Percentiles rank a stretch among this genome's conserved stretches.
These are phyloP conservation scores for Wickerhamomyces silvicola DNA, from an alignment of 805 yeast genomes.

Conservation along the genomic window DNA sequence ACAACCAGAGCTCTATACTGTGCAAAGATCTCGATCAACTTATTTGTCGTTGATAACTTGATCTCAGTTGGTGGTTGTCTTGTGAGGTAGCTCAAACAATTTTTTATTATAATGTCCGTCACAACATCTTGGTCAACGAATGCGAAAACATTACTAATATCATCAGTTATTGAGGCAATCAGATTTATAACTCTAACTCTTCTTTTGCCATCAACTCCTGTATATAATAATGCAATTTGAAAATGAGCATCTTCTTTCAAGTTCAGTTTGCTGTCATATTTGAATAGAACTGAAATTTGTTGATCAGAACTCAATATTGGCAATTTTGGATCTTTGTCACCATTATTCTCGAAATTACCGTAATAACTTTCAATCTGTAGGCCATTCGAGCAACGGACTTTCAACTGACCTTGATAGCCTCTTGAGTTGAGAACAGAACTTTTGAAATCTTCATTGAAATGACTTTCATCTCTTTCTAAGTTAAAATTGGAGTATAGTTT, in stretches of 20 bases:
- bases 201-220: constrained; percentile 68
- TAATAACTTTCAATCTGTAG: constrained; percentile 73
- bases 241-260: constrained; percentile 76
- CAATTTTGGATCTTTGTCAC: constrained; percentile 56
- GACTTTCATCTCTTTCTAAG: constrained; percentile 61
- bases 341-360: constrained; percentile 42
- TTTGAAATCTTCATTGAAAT: constrained; percentile 55
- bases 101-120: constrained; percentile 46
- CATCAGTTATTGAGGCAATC: constrained; percentile 74
- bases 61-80: constrained; percentile 40
- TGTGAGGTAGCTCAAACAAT: constrained; percentile 34
- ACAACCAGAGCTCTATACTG: constrained; percentile 47
- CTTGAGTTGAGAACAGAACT: constrained; percentile 40
- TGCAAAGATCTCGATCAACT: constrained; percentile 49
- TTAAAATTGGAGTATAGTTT: constrained; percentile 63
- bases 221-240: constrained; percentile 85
- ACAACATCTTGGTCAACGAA: constrained; percentile 74
- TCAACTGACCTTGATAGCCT: constrained; percentile 79
- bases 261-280: constrained; percentile 69
- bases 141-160: constrained; percentile 65
- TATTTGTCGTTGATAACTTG: constrained; percentile 46
- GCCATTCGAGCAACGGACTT: constrained; percentile 84
- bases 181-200: constrained; percentile 83
- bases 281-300: constrained; percentile 62
- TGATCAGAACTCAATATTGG: constrained; percentile 61